Percentiles rank a stretch among this genome's conserved stretches.
These are phyloP conservation scores for Epichloe sibirici DNA, from an alignment of 2,329 filamentous ascomycete genomes.

Conservation along the genomic window DNA sequence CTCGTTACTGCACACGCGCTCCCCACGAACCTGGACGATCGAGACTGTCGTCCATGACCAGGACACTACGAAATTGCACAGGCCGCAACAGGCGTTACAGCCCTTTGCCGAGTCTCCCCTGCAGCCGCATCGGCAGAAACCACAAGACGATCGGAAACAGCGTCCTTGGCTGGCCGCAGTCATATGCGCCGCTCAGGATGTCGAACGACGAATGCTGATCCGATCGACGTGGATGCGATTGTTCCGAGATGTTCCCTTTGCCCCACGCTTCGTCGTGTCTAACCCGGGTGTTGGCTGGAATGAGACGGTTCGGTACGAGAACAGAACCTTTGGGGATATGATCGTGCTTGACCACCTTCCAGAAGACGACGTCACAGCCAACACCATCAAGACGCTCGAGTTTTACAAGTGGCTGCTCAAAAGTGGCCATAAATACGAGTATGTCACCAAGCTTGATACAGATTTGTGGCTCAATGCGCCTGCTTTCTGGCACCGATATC, in stretches of 20 bases:
- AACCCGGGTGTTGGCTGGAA: constrained; percentile 18
- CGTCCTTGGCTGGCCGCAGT: constrained; percentile 18
- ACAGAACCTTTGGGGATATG: constrained; percentile 21
- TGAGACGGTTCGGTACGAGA: constrained; percentile 16
- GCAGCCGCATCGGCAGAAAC: neutral
- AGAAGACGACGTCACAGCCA: constrained; percentile 20
- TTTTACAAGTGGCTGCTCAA: constrained; percentile 20
- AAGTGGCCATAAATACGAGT: constrained; percentile 14
- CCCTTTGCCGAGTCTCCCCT: constrained; percentile 16
- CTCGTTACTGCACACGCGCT: neutral
- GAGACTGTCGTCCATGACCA: constrained; percentile 5
- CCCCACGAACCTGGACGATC: constrained; percentile 2
- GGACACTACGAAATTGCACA: neutral
- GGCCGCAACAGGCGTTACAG: constrained; percentile 8
- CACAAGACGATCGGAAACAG: neutral
- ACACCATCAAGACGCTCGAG: constrained; percentile 22
- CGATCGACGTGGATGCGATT: constrained; percentile 21
- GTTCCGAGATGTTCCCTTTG: constrained; percentile 17
- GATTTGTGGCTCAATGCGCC: constrained; percentile 21
- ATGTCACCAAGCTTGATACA: constrained; percentile 21
- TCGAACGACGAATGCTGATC: constrained; percentile 18
- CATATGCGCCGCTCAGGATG: constrained; percentile 17
- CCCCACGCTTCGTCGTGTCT: constrained; percentile 18
- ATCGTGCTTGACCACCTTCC: constrained; percentile 21
- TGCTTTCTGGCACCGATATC: constrained; percentile 19